Conservation (phyloP, 768 basidiomycete genomes). For the Mycena metata region DNA sequence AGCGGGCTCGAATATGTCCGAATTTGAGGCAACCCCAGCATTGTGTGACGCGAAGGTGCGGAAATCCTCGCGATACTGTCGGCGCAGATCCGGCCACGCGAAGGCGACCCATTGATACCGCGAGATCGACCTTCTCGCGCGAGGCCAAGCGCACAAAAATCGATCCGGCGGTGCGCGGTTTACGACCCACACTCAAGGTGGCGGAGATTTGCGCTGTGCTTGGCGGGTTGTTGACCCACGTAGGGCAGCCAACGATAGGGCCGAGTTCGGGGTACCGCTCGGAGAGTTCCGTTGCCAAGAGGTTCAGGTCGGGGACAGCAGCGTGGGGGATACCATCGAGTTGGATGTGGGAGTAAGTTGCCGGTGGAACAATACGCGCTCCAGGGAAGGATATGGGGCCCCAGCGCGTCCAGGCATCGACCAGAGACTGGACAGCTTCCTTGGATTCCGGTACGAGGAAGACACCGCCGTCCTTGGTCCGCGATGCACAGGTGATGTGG, state of each 20-base stretch:
- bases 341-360: neutral
- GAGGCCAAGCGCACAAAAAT: neutral
- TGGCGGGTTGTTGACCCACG: neutral
- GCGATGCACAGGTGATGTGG: neutral
- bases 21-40: neutral
- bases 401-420: neutral
- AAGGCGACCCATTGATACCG: neutral
- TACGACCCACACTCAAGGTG: neutral
- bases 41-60: neutral
- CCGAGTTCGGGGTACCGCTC: neutral
- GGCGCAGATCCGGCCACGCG: neutral
- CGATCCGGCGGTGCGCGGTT: neutral
- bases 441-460: neutral
- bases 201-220: neutral
- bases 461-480: neutral
- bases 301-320: neutral
- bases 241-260: neutral
- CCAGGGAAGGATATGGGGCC: neutral
- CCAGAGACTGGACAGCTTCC: neutral
- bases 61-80: neutral
- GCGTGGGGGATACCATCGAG: neutral
- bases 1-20: neutral
- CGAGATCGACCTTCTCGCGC: neutral
- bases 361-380: neutral
- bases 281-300: neutral